Evolutionary conservation across 2,329 filamentous ascomycete genomes (phyloP).

Genomic region (Aschersonia sp.): DNA sequence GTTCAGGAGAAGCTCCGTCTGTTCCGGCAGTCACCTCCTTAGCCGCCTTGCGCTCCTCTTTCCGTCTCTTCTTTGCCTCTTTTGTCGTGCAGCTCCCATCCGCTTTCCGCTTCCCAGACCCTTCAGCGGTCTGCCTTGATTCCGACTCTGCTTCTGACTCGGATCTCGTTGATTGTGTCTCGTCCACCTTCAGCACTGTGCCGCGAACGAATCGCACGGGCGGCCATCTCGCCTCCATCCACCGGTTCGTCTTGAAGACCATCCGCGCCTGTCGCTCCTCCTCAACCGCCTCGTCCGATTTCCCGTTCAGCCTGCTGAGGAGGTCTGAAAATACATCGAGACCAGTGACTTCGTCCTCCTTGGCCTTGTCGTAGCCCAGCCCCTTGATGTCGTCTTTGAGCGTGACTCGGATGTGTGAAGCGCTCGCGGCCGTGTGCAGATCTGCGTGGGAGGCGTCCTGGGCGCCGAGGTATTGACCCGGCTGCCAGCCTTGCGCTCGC

Average conservation of each 20-base stretch:
- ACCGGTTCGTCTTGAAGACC: conserved; percentile 57
- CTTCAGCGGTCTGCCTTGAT: neutral
- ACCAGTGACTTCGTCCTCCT: conserved; percentile 67
- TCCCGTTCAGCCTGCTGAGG: conserved; percentile 79
- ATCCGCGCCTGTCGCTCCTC: conserved; percentile 54
- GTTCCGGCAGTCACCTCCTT: conserved; percentile 15
- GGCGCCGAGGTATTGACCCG: conserved; percentile 69
- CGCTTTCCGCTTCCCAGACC: conserved; percentile 8
- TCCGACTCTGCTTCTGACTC: neutral
- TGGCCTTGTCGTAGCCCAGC: conserved; percentile 65
- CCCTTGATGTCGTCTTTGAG: conserved; percentile 88
- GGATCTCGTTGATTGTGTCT: conserved; percentile 18
- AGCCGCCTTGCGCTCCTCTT: conserved; percentile 27
- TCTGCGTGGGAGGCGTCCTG: conserved; percentile 60
- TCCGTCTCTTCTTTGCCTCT: conserved; percentile 33
- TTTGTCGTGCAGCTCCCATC: conserved; percentile 9
- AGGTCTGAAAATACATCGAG: conserved; percentile 77
- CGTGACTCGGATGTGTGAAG: conserved; percentile 70
- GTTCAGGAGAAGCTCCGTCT: conserved; percentile 1
- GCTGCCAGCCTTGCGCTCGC: conserved; percentile 76
- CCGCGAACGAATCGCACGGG: conserved; percentile 75
- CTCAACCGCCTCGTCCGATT: conserved; percentile 57
- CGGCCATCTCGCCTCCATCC: conserved; percentile 63
- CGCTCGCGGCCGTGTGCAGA: conserved; percentile 65
- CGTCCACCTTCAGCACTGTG: conserved; percentile 51